Evolutionary conservation across 2,329 filamentous ascomycete genomes (phyloP).

Genomic region (Cercospora beticola): DNA sequence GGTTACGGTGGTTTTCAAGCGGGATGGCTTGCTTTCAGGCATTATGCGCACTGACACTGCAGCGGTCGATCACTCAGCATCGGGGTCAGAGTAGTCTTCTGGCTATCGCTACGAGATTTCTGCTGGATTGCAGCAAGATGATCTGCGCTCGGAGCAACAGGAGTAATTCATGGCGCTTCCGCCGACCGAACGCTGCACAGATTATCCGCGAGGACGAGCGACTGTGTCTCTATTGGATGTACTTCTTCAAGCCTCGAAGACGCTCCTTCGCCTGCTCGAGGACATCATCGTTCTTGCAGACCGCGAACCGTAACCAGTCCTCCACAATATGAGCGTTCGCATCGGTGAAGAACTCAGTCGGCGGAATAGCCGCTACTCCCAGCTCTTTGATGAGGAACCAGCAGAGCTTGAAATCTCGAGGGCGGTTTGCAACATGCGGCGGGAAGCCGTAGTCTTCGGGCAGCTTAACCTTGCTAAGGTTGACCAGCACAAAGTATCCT

Average conservation of each 20-base stretch:
- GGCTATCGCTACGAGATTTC: background rate
- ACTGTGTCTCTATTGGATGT: conserved; percentile 39
- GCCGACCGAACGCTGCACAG: background rate
- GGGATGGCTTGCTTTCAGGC: conserved; percentile 1
- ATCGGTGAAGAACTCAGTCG: conserved; percentile 94
- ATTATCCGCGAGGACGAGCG: background rate
- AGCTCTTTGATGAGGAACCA: conserved; percentile 98
- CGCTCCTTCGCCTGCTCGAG: conserved; percentile 53
- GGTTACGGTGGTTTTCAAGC: conserved; percentile 76
- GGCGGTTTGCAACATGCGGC: conserved; percentile 77
- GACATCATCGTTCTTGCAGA: conserved; percentile 91
- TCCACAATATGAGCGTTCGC: conserved; percentile 80
- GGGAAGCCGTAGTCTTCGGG: conserved; percentile 87
- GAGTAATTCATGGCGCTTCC: background rate
- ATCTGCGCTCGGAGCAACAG: background rate
- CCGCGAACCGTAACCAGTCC: conserved; percentile 91
- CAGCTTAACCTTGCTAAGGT: conserved; percentile 82
- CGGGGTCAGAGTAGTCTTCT: conserved; percentile 9
- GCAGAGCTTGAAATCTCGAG: conserved; percentile 87
- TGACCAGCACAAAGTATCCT: conserved; percentile 95
- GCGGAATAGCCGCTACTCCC: conserved; percentile 91
- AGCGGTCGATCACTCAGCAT: background rate
- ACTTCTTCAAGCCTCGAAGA: conserved; percentile 51
- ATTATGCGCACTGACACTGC: conserved; percentile 1
- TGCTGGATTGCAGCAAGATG: background rate